A percentile compares a stretch with the other conserved stretches of the same genome.
phyloP scores from a whole-genome alignment of 768 basidiomycete genomes.

The Xerocomellus intermedius region DNA sequence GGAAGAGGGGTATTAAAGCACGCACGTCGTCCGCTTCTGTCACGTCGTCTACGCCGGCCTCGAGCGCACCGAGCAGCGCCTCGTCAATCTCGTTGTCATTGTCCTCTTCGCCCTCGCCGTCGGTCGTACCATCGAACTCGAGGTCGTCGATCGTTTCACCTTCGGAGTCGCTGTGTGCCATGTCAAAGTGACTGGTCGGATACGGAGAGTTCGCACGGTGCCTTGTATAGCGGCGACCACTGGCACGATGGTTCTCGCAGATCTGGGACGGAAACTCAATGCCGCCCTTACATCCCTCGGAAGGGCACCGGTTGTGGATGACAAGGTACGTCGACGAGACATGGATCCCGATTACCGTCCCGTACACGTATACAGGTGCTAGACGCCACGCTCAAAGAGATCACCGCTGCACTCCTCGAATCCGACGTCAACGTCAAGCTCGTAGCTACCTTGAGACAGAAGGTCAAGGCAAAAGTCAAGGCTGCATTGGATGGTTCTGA shows the following conservation, averaged over 20 bases:
- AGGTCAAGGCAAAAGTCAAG: conserved; percentile 90
- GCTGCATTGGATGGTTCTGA: conserved; percentile 70
- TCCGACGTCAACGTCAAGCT: conserved; percentile 99
- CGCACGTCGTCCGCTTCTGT: conserved; percentile 73
- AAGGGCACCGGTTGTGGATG: conserved; percentile 84
- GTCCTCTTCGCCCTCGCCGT: conserved; percentile 47
- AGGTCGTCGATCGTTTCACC: conserved; percentile 60
- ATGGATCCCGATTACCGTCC: neutral
- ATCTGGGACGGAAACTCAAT: conserved; percentile 92
- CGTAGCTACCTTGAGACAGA: conserved; percentile 80
- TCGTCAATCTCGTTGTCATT: conserved; percentile 54
- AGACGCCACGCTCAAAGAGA: conserved; percentile 92
- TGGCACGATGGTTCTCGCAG: conserved; percentile 94
- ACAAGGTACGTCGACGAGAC: conserved; percentile 58
- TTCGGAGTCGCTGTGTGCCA: conserved; percentile 61
- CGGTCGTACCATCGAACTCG: conserved; percentile 48
- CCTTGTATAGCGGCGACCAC: conserved; percentile 18
- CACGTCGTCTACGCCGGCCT: conserved; percentile 56
- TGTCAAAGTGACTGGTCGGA: conserved; percentile 20
- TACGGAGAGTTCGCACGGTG: conserved; percentile 30
- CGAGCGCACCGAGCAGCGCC: conserved; percentile 59
- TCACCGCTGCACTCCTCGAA: conserved; percentile 90
- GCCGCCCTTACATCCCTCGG: conserved; percentile 89
- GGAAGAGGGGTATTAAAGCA: conserved; percentile 6
- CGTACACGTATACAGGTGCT: conserved; percentile 60